Percentiles rank a stretch among this genome's conserved stretches.
phyloP scores from a whole-genome alignment of 1,284 basidiomycete species.

The Boletus mariae region DNA sequence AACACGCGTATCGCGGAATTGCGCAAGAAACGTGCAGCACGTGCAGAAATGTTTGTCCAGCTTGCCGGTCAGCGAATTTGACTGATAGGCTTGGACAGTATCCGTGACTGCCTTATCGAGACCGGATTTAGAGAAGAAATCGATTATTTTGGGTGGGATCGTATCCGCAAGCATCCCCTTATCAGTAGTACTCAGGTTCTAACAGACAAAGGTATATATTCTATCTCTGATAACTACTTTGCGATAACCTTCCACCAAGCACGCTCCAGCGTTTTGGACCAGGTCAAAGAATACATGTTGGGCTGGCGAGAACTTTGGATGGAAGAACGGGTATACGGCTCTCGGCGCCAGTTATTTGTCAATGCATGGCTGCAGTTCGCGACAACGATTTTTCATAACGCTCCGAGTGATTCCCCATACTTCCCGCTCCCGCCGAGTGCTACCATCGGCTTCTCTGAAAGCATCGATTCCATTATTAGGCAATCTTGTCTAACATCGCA shows the following conservation, averaged over 20 bases:
- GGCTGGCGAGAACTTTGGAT: slow-evolving; percentile 33
- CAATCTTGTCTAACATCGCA: slow-evolving; percentile 11
- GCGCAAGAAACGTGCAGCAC: slow-evolving; percentile 24
- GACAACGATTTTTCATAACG: slow-evolving; percentile 9
- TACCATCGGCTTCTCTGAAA: slow-evolving; percentile 20
- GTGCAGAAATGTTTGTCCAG: slow-evolving; percentile 24
- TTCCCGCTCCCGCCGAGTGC: slow-evolving; percentile 28
- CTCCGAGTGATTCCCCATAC: slow-evolving; percentile 17
- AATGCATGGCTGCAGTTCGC: slow-evolving; percentile 28
- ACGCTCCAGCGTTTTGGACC: slow-evolving; percentile 14
- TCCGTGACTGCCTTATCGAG: slow-evolving; percentile 16
- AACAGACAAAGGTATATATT: slow-evolving; percentile 17
- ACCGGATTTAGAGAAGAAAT: slow-evolving; percentile 27
- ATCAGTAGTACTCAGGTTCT: slow-evolving; percentile 24
- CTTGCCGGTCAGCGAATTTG: background rate
- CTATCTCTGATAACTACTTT: background rate
- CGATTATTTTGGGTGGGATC: slow-evolving; percentile 31
- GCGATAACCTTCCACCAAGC: slow-evolving; percentile 19
- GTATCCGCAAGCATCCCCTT: slow-evolving; percentile 28
- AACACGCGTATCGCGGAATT: slow-evolving; percentile 17
- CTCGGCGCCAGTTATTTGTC: slow-evolving; percentile 26
- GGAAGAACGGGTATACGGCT: slow-evolving; percentile 29
- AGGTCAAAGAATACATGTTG: slow-evolving; percentile 29
- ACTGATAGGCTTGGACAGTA: slow-evolving; percentile 19
- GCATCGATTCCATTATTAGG: slow-evolving; percentile 25